Conservation (phyloP, 129 eudicot species). For the Artemisia tridentata region DNA sequence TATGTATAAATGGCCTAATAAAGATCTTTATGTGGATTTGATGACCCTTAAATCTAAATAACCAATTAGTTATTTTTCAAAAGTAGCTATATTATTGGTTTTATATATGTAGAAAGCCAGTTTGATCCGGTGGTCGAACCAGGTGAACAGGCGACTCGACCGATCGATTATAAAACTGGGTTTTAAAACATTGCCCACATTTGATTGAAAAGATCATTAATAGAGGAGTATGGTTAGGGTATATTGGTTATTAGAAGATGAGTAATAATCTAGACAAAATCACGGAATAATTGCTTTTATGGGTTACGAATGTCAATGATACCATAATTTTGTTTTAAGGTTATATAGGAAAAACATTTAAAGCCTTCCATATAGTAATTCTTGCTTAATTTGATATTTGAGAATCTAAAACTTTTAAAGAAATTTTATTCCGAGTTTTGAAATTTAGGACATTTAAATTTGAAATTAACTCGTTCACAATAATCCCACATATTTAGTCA, state of each 20-base stretch:
- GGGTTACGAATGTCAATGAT: constrained; percentile 43
- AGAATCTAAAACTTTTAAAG: background rate
- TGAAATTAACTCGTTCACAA: too few relatives aligned
- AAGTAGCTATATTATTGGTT: too few relatives aligned
- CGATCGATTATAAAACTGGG: too few relatives aligned
- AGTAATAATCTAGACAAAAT: constrained; percentile 32
- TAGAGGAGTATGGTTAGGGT: constrained; percentile 15
- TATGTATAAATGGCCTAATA: too few relatives aligned
- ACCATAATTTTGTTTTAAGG: constrained; percentile 17
- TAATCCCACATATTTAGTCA: too few relatives aligned
- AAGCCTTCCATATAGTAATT: constrained; percentile 3
- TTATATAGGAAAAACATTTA: constrained; percentile 1
- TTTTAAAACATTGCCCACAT: background rate
- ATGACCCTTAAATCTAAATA: too few relatives aligned
- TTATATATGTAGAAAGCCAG: too few relatives aligned
- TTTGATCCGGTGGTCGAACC: too few relatives aligned
- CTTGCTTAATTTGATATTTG: constrained; percentile 6
- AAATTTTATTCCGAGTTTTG: constrained; percentile 6
- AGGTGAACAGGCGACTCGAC: too few relatives aligned
- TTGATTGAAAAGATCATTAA: constrained; percentile 1
- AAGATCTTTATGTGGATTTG: too few relatives aligned
- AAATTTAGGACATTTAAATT: background rate
- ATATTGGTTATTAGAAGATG: constrained; percentile 20
- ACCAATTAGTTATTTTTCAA: too few relatives aligned
- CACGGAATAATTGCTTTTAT: constrained; percentile 28